A percentile compares a stretch with the other conserved stretches of the same genome.
These are phyloP conservation scores for Cyclocybe aegerita DNA, from an alignment of 768 basidiomycete species.

Conservation along the genomic window DNA sequence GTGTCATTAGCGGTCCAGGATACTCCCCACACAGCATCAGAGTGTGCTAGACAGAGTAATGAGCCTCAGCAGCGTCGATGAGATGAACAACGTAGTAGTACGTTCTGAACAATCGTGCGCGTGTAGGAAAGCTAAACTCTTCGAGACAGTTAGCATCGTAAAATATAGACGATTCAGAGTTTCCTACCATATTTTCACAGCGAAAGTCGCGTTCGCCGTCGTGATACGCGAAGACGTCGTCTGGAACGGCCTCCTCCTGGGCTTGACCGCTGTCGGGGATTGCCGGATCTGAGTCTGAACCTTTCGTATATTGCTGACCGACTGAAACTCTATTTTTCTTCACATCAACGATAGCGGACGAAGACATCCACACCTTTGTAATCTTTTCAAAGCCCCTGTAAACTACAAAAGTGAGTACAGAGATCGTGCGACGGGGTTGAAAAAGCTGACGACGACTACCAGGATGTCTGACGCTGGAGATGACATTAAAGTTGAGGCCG, in stretches of 20 bases:
- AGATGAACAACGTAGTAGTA: slow-evolving; percentile 39
- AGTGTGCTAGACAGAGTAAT: slow-evolving; percentile 58
- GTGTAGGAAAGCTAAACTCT: slow-evolving; percentile 77
- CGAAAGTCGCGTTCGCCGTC: slow-evolving; percentile 3
- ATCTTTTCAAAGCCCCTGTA: slow-evolving; percentile 26
- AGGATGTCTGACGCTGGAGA: slow-evolving; percentile 99
- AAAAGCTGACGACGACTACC: slow-evolving; percentile 10
- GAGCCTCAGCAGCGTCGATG: slow-evolving; percentile 25
- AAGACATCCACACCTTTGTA: slow-evolving; percentile 64
- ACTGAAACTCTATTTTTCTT: slow-evolving; percentile 53
- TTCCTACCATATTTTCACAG: slow-evolving; percentile 30
- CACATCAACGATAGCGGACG: slow-evolving; percentile 96
- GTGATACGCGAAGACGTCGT: slow-evolving; percentile 25
- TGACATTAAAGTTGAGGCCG: slow-evolving; percentile 80
- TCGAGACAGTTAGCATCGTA: background rate
- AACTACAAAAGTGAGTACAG: slow-evolving; percentile 38
- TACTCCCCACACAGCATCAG: slow-evolving; percentile 78
- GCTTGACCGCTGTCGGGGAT: slow-evolving; percentile 28
- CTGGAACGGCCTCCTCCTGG: slow-evolving; percentile 16
- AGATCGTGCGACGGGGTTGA: background rate
- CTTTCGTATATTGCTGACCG: slow-evolving; percentile 19
- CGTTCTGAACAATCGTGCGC: slow-evolving; percentile 78
- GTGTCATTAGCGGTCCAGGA: slow-evolving; percentile 68
- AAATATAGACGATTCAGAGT: background rate
- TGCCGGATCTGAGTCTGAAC: slow-evolving; percentile 59